Conservation (phyloP, 805 yeast species). For the Metschnikowia vanudenii region DNA sequence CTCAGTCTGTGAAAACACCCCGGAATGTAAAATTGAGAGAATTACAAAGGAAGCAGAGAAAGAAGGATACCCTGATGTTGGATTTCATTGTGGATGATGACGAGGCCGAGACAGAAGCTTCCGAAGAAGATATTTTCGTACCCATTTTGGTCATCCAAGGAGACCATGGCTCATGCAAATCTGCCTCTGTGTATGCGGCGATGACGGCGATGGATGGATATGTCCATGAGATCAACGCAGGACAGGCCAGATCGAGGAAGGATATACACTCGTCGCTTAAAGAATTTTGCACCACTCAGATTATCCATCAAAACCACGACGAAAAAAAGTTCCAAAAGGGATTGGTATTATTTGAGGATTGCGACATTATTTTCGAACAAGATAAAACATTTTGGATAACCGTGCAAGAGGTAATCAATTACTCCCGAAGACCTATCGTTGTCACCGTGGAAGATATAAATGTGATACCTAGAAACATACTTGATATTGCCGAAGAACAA, state of each 20-base stretch:
- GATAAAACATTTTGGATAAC: constrained; percentile 83
- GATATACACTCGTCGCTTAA: constrained; percentile 63
- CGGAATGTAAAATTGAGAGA: constrained; percentile 29
- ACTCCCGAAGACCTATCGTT: constrained; percentile 67
- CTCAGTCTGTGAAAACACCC: constrained; percentile 33
- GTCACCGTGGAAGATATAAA: constrained; percentile 56
- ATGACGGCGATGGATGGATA: constrained; percentile 63
- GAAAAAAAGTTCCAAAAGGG: constrained; percentile 50
- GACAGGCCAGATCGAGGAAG: constrained; percentile 69
- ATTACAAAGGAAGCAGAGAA: constrained; percentile 24
- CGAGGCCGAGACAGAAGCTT: constrained; percentile 24
- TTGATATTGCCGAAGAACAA: constrained; percentile 46
- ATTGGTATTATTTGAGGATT: constrained; percentile 79
- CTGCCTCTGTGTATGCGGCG: constrained; percentile 67
- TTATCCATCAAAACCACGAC: constrained; percentile 53
- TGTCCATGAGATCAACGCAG: constrained; percentile 77
- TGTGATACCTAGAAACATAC: constrained; percentile 48
- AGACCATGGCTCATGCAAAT: constrained; percentile 73
- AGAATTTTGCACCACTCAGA: constrained; percentile 82
- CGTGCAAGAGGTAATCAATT: constrained; percentile 56
- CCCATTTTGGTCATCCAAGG: constrained; percentile 73
- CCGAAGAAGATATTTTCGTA: constrained; percentile 44
- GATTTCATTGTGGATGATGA: constrained; percentile 41
- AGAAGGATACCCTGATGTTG: constrained; percentile 23
- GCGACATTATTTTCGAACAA: constrained; percentile 72